A percentile compares a stretch with the other conserved stretches of the same genome.
These are phyloP conservation scores for Colletotrichum brevisporum DNA, from an alignment of 2,329 filamentous ascomycete species.

Conservation along the genomic window DNA sequence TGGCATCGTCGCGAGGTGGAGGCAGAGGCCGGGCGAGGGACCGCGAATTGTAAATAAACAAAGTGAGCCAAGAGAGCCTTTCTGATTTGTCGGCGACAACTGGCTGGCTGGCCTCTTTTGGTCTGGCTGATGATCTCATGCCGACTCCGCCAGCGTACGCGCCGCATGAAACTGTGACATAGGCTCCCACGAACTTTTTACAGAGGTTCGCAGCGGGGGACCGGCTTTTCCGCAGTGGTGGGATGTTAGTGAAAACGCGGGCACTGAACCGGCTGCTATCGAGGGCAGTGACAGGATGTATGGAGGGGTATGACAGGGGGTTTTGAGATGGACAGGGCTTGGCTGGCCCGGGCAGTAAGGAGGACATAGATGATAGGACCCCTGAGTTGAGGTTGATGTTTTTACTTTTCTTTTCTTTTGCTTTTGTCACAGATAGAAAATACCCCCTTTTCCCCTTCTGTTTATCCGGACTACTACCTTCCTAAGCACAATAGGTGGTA, in stretches of 20 bases:
- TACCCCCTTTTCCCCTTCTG: no score
- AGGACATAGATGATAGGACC: no score
- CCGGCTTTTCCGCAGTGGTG: neutral
- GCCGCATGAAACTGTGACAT: constrained; percentile 4
- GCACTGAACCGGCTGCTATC: neutral
- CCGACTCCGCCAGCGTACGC: neutral
- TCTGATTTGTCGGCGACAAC: neutral
- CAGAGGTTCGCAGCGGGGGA: constrained; percentile 20
- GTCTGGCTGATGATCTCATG: neutral
- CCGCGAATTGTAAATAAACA: neutral
- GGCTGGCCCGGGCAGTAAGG: no score
- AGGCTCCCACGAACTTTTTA: neutral
- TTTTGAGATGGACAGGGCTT: no score
- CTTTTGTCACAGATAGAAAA: no score
- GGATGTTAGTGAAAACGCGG: neutral
- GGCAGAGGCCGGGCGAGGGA: constrained; percentile 3
- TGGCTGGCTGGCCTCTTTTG: neutral
- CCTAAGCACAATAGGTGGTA: no score
- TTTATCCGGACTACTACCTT: no score
- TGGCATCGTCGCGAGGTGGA: constrained; percentile 3
- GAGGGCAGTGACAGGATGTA: constrained; percentile 1
- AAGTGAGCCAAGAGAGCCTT: neutral
- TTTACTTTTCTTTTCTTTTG: no score
- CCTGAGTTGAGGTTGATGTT: no score
- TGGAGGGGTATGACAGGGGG: constrained; percentile 8